A percentile compares a stretch with the other conserved stretches of the same genome.
These are phyloP conservation scores for Microcera coccophila DNA, from an alignment of 2,329 filamentous ascomycete species.

Conservation along the genomic window DNA sequence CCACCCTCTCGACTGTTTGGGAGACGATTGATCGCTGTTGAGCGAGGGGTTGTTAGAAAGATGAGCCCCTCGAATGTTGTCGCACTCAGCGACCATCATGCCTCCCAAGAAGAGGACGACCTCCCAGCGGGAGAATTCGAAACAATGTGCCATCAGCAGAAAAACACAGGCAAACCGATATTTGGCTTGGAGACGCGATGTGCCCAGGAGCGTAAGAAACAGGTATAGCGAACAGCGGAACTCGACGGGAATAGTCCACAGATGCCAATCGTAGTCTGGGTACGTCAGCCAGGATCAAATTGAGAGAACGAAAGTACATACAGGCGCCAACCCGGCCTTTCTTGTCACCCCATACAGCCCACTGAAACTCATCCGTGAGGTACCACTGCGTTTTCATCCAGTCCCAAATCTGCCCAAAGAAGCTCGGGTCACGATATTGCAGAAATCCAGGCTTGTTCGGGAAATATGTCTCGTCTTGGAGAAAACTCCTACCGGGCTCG, in stretches of 20 bases:
- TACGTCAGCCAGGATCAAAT: slow-evolving; percentile 14
- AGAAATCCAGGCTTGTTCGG: slow-evolving; percentile 46
- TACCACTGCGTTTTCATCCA: slow-evolving; percentile 37
- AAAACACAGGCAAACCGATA: slow-evolving; percentile 39
- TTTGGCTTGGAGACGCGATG: slow-evolving; percentile 39
- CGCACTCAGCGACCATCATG: slow-evolving; percentile 50
- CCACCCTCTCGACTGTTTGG: slow-evolving; percentile 25
- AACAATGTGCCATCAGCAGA: slow-evolving; percentile 40
- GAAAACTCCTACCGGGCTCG: slow-evolving; percentile 43
- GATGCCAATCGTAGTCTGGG: slow-evolving; percentile 47
- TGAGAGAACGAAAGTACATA: not conserved
- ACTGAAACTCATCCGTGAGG: not conserved
- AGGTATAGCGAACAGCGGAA: slow-evolving; percentile 53
- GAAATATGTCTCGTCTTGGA: slow-evolving; percentile 37
- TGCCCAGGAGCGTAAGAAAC: slow-evolving; percentile 49
- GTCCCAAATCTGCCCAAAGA: slow-evolving; percentile 43
- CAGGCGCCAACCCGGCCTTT: slow-evolving; percentile 39
- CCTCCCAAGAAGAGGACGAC: slow-evolving; percentile 50
- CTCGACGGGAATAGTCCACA: slow-evolving; percentile 59
- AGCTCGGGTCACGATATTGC: slow-evolving; percentile 33
- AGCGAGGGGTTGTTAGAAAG: slow-evolving; percentile 21
- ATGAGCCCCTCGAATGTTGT: slow-evolving; percentile 44
- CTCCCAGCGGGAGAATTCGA: slow-evolving; percentile 47
- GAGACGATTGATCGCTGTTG: not conserved
- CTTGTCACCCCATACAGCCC: not conserved